Base-by-base conservation (phyloP, 78 protist species). In the Pigoraptor vietnamica region DNA sequence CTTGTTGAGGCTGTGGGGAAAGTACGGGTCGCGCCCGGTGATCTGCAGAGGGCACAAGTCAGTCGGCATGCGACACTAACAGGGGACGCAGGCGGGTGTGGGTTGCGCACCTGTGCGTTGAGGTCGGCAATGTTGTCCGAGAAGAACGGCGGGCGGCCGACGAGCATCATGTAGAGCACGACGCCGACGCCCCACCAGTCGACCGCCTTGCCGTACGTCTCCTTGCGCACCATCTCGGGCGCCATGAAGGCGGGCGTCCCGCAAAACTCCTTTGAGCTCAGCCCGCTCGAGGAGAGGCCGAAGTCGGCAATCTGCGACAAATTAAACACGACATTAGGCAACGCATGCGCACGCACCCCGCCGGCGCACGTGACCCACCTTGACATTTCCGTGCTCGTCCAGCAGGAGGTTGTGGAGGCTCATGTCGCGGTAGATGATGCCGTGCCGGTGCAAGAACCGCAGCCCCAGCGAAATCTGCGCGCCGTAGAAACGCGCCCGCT, bases 391-490 rank as follows among this genome's bases (percentile, higher is more conserved):
- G 35, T 39, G 81, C 10, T 40, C 87, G 81, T 38, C 87, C 2
- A 92, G 37, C 56, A 92, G 23, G 25, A 92, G 37, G 39, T 92
- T 92, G 37, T 92, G 56, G 33, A 84, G 93, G 81, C n/a, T 56
- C 86, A 92, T 0, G 48, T 92, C 93, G 39, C 93, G 81, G 93
- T 92, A 92, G 24, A 87, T 25, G 55, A 92, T 48, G 56, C 38
- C 89, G 40, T 19, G 88, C 56, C 25, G 2, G 90, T 94, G 96
- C 79, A 94, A 92, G 40, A 6, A 89, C 29, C 39, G 82, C 2
- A 94, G 92, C 23, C 91, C 96, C 37, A 2, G 21, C 0, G 67
- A 33, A 1, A 94, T 67, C 48, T 94, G 91, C 0, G 94, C 94
- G 0, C 94, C 92, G 88, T 94, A 93, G 79, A 94, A 89, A 37